A percentile compares a stretch with the other conserved stretches of the same genome.
These are phyloP conservation scores for Rhinocladiella similis DNA, from an alignment of 2,329 filamentous ascomycete species.

Conservation along the genomic window DNA sequence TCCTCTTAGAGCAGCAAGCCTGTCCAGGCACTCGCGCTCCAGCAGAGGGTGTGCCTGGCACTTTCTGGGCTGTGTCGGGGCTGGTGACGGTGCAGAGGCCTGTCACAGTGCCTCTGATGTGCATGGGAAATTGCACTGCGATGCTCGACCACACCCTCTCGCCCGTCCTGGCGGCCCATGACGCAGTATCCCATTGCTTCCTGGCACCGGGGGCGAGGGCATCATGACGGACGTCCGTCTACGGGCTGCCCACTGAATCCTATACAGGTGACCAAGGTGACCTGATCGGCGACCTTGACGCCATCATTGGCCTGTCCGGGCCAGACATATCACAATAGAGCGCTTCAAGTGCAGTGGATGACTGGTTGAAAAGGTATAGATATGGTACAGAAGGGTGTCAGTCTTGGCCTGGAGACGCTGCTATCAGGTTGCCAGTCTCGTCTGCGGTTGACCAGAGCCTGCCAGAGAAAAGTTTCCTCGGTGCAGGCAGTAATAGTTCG, in stretches of 20 bases:
- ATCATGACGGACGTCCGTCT: neutral
- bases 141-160: constrained; percentile 20
- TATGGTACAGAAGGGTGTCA: constrained; percentile 7
- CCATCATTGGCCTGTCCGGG: constrained; percentile 10
- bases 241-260: constrained; percentile 1
- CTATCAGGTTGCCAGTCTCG: neutral
- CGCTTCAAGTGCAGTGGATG: constrained; percentile 7
- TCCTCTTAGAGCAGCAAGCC: constrained; percentile 22
- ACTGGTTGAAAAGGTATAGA: constrained; percentile 7
- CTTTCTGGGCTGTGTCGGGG: constrained; percentile 15
- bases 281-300: constrained; percentile 6
- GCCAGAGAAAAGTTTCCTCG: neutral
- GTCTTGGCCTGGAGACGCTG: constrained; percentile 1
- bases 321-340: constrained; percentile 16
- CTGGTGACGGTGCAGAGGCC: constrained; percentile 21
- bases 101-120: constrained; percentile 24
- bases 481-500: neutral
- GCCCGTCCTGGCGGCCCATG: constrained; percentile 7
- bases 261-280: neutral
- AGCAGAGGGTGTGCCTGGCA: neutral
- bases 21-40: constrained; percentile 1
- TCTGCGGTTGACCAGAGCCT: neutral
- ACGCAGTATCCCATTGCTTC: constrained; percentile 8
- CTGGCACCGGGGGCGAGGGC: neutral
- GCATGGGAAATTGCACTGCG: constrained; percentile 26